These are phyloP conservation scores for Lobosporangium transversale DNA, from an alignment of 192 early-diverging fungal genomes.

Conservation along the genomic window DNA sequence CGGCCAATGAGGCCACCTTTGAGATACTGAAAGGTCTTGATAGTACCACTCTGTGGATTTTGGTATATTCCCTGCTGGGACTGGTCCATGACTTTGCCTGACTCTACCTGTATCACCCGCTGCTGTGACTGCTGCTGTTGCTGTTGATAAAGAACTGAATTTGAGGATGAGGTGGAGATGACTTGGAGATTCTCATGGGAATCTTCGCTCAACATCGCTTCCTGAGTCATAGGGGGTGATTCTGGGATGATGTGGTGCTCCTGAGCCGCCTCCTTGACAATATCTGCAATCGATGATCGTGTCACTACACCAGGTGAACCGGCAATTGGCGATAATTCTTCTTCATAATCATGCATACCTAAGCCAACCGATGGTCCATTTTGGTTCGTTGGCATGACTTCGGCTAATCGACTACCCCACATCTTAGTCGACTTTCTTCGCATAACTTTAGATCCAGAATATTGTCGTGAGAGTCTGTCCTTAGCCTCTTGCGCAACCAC, in stretches of 20 bases:
- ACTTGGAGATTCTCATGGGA: conserved; percentile 5
- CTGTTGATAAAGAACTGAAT: not conserved
- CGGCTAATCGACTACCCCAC: conserved; percentile 59
- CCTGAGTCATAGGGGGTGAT: conserved; percentile 1
- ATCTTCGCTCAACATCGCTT: not conserved
- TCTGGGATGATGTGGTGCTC: conserved; percentile 40
- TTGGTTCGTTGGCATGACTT: conserved; percentile 58
- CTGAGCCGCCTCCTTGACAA: conserved; percentile 37
- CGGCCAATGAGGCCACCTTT: conserved; percentile 84
- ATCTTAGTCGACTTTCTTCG: conserved; percentile 63
- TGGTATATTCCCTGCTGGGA: conserved; percentile 42
- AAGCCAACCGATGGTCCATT: conserved; percentile 19
- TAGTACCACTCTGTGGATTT: conserved; percentile 45
- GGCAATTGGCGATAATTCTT: conserved; percentile 41
- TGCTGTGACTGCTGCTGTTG: conserved; percentile 4
- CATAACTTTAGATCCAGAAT: conserved; percentile 46
- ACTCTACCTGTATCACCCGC: conserved; percentile 36
- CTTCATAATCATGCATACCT: conserved; percentile 37
- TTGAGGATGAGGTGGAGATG: not conserved
- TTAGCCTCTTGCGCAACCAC: conserved; percentile 62
- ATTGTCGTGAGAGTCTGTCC: conserved; percentile 51
- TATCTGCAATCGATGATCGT: conserved; percentile 41
- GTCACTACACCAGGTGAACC: conserved; percentile 33
- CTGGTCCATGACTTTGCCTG: conserved; percentile 43
- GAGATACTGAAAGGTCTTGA: conserved; percentile 72